Evolutionary conservation across 495 filamentous ascomycete species (phyloP).

Genomic region (Halenospora varia): DNA sequence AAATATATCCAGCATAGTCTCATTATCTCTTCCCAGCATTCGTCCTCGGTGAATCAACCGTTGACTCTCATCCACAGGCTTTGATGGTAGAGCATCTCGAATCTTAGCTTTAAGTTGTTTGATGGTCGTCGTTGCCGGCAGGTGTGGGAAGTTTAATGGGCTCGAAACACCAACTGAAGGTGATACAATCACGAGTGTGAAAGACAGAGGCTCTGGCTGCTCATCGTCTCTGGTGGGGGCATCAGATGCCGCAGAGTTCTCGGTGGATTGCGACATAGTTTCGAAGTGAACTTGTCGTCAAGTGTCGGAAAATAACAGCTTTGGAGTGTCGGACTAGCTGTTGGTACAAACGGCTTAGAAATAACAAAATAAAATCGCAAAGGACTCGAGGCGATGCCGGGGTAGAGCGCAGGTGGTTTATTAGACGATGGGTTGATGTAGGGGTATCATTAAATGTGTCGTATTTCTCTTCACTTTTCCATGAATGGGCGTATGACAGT

Average conservation of each 20-base stretch:
- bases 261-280: slow-evolving; percentile 16
- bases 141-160: slow-evolving; percentile 46
- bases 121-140: slow-evolving; percentile 54
- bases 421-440: too few relatives aligned
- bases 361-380: not conserved
- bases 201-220: slow-evolving; percentile 18
- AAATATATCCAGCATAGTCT: slow-evolving; percentile 55
- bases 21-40: slow-evolving; percentile 46
- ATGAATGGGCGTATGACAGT: not conserved
- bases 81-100: slow-evolving; percentile 46
- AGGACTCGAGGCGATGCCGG: not conserved
- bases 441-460: too few relatives aligned
- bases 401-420: not conserved
- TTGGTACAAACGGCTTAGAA: too few relatives aligned
- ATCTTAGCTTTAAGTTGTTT: slow-evolving; percentile 58
- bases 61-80: slow-evolving; percentile 51
- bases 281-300: too few relatives aligned
- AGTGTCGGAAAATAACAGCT: too few relatives aligned
- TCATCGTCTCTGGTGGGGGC: slow-evolving; percentile 19
- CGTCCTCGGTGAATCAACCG: slow-evolving; percentile 66
- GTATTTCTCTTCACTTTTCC: too few relatives aligned
- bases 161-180: slow-evolving; percentile 54
- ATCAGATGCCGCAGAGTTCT: not conserved
- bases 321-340: too few relatives aligned
- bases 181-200: slow-evolving; percentile 62